These are phyloP conservation scores for Ophiocytium majus DNA, from an alignment of 352 stramenopile genomes.

Conservation along the genomic window DNA sequence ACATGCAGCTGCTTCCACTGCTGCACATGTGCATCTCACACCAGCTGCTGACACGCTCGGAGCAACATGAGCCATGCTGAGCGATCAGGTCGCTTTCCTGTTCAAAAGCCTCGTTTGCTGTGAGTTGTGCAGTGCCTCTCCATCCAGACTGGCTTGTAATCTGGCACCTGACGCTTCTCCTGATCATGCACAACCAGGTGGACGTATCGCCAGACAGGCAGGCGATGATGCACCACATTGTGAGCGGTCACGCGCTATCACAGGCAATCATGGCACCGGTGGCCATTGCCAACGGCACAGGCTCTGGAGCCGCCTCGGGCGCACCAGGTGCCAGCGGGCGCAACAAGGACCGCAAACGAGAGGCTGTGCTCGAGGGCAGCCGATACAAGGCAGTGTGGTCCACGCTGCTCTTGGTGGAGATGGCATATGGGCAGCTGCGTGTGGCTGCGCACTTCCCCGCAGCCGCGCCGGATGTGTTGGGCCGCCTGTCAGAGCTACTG, in stretches of 20 bases:
- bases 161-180: no score
- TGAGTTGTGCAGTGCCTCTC: no score
- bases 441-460: conserved; percentile 43
- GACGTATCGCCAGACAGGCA: conserved; percentile 48
- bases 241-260: conserved; percentile 36
- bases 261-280: neutral
- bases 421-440: conserved; percentile 31
- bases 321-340: neutral
- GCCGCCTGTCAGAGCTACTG: conserved; percentile 43
- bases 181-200: no score
- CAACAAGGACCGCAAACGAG: conserved; percentile 25
- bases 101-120: no score
- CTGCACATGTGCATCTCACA: no score
- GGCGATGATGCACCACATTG: conserved; percentile 37
- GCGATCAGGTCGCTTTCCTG: no score
- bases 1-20: no score
- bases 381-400: conserved; percentile 43
- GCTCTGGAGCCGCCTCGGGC: neutral
- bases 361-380: conserved; percentile 22
- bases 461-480: conserved; percentile 39
- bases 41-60: no score
- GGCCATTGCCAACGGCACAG: neutral
- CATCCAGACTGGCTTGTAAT: no score
- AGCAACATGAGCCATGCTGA: no score
- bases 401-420: conserved; percentile 44